Base-by-base conservation (phyloP, 1,284 basidiomycete species). In the Wallemia mellicola region DNA sequence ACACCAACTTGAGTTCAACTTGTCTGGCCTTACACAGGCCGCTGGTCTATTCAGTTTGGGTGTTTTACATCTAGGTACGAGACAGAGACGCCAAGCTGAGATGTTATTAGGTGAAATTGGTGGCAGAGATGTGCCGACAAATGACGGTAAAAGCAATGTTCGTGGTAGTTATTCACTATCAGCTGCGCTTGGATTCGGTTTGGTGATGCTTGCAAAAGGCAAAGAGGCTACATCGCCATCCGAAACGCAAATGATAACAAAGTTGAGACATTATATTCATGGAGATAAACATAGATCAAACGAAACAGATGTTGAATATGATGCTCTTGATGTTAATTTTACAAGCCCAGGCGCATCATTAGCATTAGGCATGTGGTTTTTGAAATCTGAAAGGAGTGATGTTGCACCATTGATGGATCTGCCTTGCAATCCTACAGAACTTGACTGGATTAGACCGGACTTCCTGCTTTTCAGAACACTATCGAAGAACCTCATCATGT, bases 131-230 rank as follows among this genome's bases (percentile, higher is more conserved):
- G 76, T 91, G 24, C 76, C 79, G 1, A 82, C 81, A 60, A 79
- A 83, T 0, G 86, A 94, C 63, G 73, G 83, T 33, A 85, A 79
- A 65, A 81, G 81, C 63, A 85, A 87, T 62, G 79, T 86, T 67
- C 78, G 85, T 28, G 94, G 98, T 67, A 82, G 88, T 0, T 98
- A 96, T 68, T 84, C 88, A 0, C 81, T 89, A 63, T 79, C 86
- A 1, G 82, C 88, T 1, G 86, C 84, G 2, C 76, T 95, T 54
- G 81, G 85, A 0, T 94, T 94, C 66, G 94, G 94, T 0, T 83
- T 95, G 76, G 83, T 94, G 68, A 91, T 95, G 82, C 77, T 98
- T 2, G 89, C 86, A 5, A 82, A 81, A 64, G 88, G 88, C 0
- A 77, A 80, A 0, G 73, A 66, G 5, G 63, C 66, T 19, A 66